These are phyloP conservation scores for Hibiscus mutabilis DNA, from an alignment of 345 rosid genomes.

Conservation along the genomic window DNA sequence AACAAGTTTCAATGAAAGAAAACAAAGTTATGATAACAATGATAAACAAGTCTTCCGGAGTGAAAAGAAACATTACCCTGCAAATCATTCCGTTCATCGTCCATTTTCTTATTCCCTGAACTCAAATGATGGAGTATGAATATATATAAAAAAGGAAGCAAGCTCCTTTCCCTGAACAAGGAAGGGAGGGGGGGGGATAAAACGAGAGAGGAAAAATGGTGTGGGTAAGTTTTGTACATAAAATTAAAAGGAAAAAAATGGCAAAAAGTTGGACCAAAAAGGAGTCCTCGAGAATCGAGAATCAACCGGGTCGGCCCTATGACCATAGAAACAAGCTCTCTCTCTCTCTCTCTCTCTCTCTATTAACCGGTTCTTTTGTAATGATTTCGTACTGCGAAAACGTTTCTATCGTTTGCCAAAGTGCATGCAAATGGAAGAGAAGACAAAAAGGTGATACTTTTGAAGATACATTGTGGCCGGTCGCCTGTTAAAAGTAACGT, in stretches of 20 bases:
- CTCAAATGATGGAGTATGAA: not conserved
- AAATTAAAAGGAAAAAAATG: not conserved
- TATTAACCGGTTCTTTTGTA: too few species aligned
- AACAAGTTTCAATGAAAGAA: too few species aligned
- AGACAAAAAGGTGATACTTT: not conserved
- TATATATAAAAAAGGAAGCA: not conserved
- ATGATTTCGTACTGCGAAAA: not conserved
- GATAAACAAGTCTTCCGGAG: not conserved
- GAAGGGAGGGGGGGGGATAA: not conserved
- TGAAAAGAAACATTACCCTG: not conserved
- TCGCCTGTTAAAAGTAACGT: not conserved
- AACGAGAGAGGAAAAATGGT: not conserved
- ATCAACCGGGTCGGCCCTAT: not conserved
- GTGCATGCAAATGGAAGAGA: not conserved
- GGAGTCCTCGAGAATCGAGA: not conserved
- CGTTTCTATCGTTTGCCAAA: slow-evolving; percentile 5
- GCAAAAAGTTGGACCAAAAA: not conserved
- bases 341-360: not conserved
- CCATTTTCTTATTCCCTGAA: not conserved
- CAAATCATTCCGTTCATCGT: not conserved
- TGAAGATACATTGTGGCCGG: not conserved
- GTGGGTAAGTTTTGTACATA: not conserved
- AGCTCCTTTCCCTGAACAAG: not conserved
- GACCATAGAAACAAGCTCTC: not conserved
- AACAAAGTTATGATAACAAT: not conserved